These are phyloP conservation scores for Lavandula angustifolia DNA, from an alignment of 257 asterid species.

Conservation along the genomic window DNA sequence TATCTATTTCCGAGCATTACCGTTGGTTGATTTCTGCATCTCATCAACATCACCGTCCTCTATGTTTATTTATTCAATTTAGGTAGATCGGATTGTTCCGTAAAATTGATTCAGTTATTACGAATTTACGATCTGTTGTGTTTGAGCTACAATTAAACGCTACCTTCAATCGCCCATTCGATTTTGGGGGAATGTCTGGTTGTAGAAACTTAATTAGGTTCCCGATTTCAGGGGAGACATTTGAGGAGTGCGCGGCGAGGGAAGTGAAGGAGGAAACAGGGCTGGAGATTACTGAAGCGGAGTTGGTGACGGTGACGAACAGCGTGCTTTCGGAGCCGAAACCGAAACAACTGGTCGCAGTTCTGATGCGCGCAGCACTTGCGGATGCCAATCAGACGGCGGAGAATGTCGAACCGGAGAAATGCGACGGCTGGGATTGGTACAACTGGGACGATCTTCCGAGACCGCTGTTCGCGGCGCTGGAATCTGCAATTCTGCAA, in stretches of 20 bases:
- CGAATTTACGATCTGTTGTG: too few relatives aligned
- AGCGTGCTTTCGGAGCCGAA: constrained; percentile 43
- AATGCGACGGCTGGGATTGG: constrained; percentile 86
- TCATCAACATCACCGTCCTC: too few relatives aligned
- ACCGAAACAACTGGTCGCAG: constrained; percentile 48
- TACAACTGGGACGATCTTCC: constrained; percentile 71
- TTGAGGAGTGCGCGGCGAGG: constrained; percentile 64
- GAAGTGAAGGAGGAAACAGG: constrained; percentile 84
- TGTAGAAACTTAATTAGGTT: background rate
- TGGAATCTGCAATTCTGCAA: constrained; percentile 44
- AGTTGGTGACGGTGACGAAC: constrained; percentile 51
- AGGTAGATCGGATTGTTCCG: too few relatives aligned
- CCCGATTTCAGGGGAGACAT: constrained; percentile 52
- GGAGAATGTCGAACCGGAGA: constrained; percentile 62
- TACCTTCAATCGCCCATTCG: too few relatives aligned
- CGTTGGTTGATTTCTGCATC: too few relatives aligned
- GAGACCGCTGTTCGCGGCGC: constrained; percentile 53
- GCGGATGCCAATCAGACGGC: constrained; percentile 48
- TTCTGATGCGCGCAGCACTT: constrained; percentile 52
- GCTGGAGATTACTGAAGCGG: constrained; percentile 40
- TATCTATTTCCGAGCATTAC: too few relatives aligned
- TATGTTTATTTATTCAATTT: too few relatives aligned
- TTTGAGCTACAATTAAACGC: too few relatives aligned
- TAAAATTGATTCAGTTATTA: too few relatives aligned
- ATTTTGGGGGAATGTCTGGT: too few relatives aligned